Evolutionary conservation across 148 eudicot species (phyloP).

Genomic region (Dysphania ambrosioides): DNA sequence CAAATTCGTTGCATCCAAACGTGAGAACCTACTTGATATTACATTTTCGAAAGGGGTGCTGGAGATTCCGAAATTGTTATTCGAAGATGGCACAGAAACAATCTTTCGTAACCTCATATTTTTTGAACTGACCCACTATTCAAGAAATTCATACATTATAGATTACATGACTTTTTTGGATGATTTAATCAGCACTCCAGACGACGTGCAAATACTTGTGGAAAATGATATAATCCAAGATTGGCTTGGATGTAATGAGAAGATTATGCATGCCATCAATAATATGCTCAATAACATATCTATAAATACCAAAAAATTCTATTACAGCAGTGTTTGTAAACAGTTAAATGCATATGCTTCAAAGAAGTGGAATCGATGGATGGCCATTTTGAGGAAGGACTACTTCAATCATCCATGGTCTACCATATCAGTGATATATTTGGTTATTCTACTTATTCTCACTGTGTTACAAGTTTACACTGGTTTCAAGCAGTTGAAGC

Average conservation of each 20-base stretch:
- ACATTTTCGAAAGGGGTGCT: slow-evolving; percentile 15
- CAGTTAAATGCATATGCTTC: slow-evolving; percentile 10
- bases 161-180: slow-evolving; percentile 24
- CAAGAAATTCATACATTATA: slow-evolving; percentile 13
- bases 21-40: slow-evolving; percentile 12
- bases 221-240: slow-evolving; percentile 18
- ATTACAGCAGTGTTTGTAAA: neutral
- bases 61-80: slow-evolving; percentile 14
- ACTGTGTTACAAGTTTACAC: neutral
- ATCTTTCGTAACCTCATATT: slow-evolving; percentile 19
- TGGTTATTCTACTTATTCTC: slow-evolving; percentile 12
- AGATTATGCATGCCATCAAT: too few relatives aligned
- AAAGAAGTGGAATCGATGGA: slow-evolving; percentile 7
- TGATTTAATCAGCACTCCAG: slow-evolving; percentile 21
- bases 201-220: slow-evolving; percentile 23
- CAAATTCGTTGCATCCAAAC: slow-evolving; percentile 1
- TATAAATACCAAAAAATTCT: too few relatives aligned
- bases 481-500: too few relatives aligned
- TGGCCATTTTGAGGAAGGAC: slow-evolving; percentile 20
- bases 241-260: slow-evolving; percentile 22
- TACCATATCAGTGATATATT: neutral
- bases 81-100: slow-evolving; percentile 10
- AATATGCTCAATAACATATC: too few relatives aligned
- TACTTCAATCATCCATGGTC: slow-evolving; percentile 30
- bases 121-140: slow-evolving; percentile 20